Conservation (phyloP, 345 rosid species). For the Arabis alpina region DNA sequence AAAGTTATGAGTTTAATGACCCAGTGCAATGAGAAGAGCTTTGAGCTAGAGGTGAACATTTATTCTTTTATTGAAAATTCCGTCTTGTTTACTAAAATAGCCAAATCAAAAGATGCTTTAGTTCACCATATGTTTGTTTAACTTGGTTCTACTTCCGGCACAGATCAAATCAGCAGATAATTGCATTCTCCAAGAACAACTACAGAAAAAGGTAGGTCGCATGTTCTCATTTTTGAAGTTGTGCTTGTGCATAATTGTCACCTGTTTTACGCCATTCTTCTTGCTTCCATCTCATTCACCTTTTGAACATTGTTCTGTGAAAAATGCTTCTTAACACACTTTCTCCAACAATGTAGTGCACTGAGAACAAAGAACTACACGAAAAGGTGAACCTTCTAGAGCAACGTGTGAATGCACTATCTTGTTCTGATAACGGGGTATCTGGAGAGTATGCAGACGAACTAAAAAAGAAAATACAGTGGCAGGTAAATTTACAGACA, state of each 20-base stretch:
- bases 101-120: constrained; percentile 12
- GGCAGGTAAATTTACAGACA: constrained; percentile 58
- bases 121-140: constrained; percentile 32
- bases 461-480: constrained; percentile 75
- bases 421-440: constrained; percentile 48
- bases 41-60: constrained; percentile 87
- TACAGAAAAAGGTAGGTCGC: constrained; percentile 77
- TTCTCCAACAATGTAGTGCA: constrained; percentile 58
- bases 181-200: constrained; percentile 95
- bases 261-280: constrained; percentile 14
- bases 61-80: not conserved
- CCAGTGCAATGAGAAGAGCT: constrained; percentile 91
- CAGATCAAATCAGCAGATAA: constrained; percentile 98
- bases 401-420: constrained; percentile 63
- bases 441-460: constrained; percentile 65
- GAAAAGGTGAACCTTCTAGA: constrained; percentile 76
- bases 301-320: constrained; percentile 3
- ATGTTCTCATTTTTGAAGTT: not conserved
- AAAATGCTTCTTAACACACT: constrained; percentile 15
- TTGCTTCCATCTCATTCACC: constrained; percentile 18
- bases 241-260: constrained; percentile 9
- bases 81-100: constrained; percentile 20
- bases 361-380: constrained; percentile 79
- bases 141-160: constrained; percentile 41
- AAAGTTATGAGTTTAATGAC: constrained; percentile 89